These are phyloP conservation scores for Trichoderma gracile DNA, from an alignment of 2,329 filamentous ascomycete species.

Conservation along the genomic window DNA sequence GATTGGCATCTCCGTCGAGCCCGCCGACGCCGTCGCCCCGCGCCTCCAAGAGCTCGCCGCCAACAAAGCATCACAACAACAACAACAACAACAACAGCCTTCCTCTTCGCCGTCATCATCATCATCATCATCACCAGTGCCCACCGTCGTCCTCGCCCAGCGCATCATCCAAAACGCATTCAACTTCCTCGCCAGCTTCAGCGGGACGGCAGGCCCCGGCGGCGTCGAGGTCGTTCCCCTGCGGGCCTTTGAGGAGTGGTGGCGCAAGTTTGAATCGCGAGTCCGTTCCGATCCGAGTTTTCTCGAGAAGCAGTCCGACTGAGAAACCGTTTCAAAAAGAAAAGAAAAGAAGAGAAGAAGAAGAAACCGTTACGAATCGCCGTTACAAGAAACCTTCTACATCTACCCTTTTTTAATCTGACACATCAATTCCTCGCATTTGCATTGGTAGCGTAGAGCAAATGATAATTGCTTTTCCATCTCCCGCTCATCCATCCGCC, in stretches of 20 bases:
- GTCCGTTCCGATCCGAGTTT: constrained; percentile 86
- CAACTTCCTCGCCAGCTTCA: constrained; percentile 91
- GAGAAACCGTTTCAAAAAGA: too few species aligned
- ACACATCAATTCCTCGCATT: neutral
- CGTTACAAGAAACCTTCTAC: neutral
- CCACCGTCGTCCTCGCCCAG: constrained; percentile 82
- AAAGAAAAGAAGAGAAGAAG: too few species aligned
- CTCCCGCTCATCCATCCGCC: neutral
- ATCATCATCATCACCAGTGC: constrained; percentile 43
- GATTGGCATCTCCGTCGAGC: constrained; percentile 81
- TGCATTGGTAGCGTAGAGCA: constrained; percentile 10
- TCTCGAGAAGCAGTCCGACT: constrained; percentile 63
- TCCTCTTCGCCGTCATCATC: too few species aligned
- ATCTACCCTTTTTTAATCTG: neutral
- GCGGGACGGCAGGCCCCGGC: constrained; percentile 58
- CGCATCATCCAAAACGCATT: constrained; percentile 96
- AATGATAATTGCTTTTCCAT: neutral
- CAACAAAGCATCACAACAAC: constrained; percentile 30
- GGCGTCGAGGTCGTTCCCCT: constrained; percentile 88
- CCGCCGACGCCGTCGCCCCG: constrained; percentile 67
- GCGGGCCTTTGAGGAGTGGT: constrained; percentile 96
- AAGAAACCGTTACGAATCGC: too few species aligned
- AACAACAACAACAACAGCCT: neutral
- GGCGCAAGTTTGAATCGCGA: constrained; percentile 89
- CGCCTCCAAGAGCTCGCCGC: constrained; percentile 62